Conservation (phyloP, 768 basidiomycete genomes). For the Tylopilus cervinicoccineus region DNA sequence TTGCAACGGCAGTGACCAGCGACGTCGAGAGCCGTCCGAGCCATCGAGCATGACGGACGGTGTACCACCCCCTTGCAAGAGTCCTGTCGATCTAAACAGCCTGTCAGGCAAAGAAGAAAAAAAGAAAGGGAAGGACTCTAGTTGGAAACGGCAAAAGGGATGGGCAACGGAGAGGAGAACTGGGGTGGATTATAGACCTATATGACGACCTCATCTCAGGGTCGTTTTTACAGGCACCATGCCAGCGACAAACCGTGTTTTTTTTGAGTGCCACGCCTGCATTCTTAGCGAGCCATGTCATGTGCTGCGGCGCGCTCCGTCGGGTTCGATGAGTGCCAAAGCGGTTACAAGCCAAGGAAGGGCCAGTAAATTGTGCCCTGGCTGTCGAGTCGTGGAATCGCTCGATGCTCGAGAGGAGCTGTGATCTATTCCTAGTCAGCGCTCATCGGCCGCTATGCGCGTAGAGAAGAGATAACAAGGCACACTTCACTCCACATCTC, state of each 20-base stretch:
- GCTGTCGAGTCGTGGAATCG: too few species aligned
- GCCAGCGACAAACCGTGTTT: not conserved
- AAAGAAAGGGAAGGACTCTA: slow-evolving; percentile 14
- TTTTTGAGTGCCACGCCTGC: not conserved
- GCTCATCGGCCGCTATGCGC: too few species aligned
- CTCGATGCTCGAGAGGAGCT: too few species aligned
- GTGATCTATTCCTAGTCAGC: too few species aligned
- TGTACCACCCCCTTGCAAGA: not conserved
- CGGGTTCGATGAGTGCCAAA: too few species aligned
- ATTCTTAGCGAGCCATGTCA: not conserved
- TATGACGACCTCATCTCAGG: slow-evolving; percentile 11
- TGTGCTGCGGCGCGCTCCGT: not conserved
- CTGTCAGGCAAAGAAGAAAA: slow-evolving; percentile 1
- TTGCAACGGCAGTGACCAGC: slow-evolving; percentile 16
- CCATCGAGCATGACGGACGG: slow-evolving; percentile 11
- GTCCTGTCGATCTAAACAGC: not conserved
- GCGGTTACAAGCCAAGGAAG: too few species aligned
- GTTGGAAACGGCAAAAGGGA: slow-evolving; percentile 9
- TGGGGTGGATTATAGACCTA: not conserved
- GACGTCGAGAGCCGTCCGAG: not conserved
- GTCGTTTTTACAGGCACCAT: slow-evolving; percentile 11
- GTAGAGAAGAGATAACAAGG: too few species aligned
- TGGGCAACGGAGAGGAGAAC: slow-evolving; percentile 2
- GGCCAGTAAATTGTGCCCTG: too few species aligned
- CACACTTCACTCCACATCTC: too few species aligned